phyloP scores from a whole-genome alignment of 108 stramenopile species.

The Cyclostephanos tholiformis region DNA sequence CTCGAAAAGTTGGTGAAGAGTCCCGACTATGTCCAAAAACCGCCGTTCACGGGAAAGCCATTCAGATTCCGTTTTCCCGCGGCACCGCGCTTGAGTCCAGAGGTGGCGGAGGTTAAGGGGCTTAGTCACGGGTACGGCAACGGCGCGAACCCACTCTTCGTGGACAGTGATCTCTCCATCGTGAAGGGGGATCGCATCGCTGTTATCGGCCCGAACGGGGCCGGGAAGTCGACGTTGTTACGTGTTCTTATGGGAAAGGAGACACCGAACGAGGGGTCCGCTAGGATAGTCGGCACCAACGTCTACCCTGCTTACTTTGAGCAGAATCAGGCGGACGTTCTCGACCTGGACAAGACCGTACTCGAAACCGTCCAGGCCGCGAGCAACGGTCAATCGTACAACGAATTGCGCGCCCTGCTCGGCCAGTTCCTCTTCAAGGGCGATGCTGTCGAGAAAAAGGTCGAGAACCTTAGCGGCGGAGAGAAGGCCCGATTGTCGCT shows the following conservation, averaged over 20 bases:
- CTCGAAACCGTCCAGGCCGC: conserved; percentile 81
- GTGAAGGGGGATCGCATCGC: conserved; percentile 92
- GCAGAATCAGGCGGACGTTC: conserved; percentile 95
- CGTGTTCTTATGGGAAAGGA: conserved; percentile 86
- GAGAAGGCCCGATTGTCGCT: conserved; percentile 94
- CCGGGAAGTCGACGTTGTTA: conserved; percentile 89
- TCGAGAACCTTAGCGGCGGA: conserved; percentile 89
- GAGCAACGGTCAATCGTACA: conserved; percentile 81
- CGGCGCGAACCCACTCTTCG: conserved; percentile 85
- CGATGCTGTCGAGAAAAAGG: conserved; percentile 92
- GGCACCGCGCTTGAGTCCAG: conserved; percentile 89
- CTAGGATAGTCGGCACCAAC: conserved; percentile 73
- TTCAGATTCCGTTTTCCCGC: conserved; percentile 96
- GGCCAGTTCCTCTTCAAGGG: conserved; percentile 97
- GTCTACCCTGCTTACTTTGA: conserved; percentile 91
- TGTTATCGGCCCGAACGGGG: conserved; percentile 87
- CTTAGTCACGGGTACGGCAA: conserved; percentile 87
- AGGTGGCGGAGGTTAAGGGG: conserved; percentile 75
- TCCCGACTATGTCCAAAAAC: conserved; percentile 92
- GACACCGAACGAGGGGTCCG: conserved; percentile 69
- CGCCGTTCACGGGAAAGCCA: conserved; percentile 89
- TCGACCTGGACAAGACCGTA: conserved; percentile 91
- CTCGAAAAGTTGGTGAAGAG: conserved; percentile 83
- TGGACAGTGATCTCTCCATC: conserved; percentile 76
- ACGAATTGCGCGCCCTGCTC: conserved; percentile 89